Conservation (phyloP, 78 protist genomes). For the Dictyostelium purpureum region DNA sequence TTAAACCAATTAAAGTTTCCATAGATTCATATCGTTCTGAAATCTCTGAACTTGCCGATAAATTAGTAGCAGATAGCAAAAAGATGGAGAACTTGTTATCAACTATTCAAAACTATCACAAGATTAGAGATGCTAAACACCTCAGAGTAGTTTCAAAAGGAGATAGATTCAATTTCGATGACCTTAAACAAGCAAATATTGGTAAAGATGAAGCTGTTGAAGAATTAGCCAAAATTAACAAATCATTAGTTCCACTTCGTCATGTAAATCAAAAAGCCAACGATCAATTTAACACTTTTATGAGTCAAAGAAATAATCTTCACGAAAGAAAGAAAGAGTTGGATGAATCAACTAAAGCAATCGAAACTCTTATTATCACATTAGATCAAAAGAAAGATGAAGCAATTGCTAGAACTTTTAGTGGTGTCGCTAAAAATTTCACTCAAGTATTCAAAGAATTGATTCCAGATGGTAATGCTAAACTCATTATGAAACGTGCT, state of each 20-base stretch:
- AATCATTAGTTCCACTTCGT: constrained; percentile 77
- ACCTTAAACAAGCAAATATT: neutral
- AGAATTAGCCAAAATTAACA: constrained; percentile 11
- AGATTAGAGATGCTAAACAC: neutral
- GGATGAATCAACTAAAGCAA: constrained; percentile 67
- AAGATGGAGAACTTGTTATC: neutral
- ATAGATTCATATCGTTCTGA: neutral
- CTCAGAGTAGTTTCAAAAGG: neutral
- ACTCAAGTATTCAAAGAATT: constrained; percentile 90
- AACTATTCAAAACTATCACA: neutral
- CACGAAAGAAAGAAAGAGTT: constrained; percentile 76
- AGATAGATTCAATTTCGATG: constrained; percentile 28
- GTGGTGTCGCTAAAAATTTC: constrained; percentile 88
- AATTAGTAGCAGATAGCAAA: neutral
- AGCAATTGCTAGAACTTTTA: constrained; percentile 95
- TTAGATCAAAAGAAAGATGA: constrained; percentile 96
- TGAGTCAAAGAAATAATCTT: constrained; percentile 79
- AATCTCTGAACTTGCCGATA: neutral
- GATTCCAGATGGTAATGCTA: constrained; percentile 91
- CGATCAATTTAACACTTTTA: constrained; percentile 92
- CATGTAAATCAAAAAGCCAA: constrained; percentile 98
- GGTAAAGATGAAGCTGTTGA: constrained; percentile 13
- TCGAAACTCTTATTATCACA: constrained; percentile 82
- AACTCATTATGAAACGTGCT: constrained; percentile 81
- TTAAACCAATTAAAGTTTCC: neutral